Conservation (phyloP, 768 basidiomycete genomes). For the Austroboletus eburneus region DNA sequence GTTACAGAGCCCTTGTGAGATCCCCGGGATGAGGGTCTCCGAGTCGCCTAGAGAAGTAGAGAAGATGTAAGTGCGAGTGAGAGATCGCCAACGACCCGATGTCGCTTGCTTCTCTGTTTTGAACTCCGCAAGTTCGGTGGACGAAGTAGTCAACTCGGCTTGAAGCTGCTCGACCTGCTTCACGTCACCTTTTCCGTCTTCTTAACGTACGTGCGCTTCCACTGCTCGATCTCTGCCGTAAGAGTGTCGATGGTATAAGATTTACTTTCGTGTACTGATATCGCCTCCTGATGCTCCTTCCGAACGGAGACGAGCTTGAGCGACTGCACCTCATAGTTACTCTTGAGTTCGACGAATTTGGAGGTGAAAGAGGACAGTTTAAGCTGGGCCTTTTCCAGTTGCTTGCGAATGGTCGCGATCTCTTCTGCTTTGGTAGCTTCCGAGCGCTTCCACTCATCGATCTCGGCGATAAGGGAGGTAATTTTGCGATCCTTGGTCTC, state of each 20-base stretch:
- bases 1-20: constrained; percentile 1
- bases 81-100: constrained; percentile 12
- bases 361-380: background rate
- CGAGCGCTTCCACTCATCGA: background rate
- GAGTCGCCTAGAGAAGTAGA: background rate
- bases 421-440: background rate
- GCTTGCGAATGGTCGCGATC: background rate
- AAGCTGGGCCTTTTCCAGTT: background rate
- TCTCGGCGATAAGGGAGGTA: background rate
- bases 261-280: background rate
- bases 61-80: constrained; percentile 7
- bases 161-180: background rate
- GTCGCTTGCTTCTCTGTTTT: constrained; percentile 8
- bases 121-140: background rate
- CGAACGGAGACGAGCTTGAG: background rate
- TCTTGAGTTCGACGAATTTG: background rate
- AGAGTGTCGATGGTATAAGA: background rate
- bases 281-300: background rate
- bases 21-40: background rate
- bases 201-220: background rate
- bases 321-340: background rate
- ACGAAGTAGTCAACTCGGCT: background rate
- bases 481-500: background rate
- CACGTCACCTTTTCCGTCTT: background rate
- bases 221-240: background rate